Evolutionary conservation across 2,329 filamentous ascomycete genomes (phyloP).

Genomic region (Penicillium oxalicum): DNA sequence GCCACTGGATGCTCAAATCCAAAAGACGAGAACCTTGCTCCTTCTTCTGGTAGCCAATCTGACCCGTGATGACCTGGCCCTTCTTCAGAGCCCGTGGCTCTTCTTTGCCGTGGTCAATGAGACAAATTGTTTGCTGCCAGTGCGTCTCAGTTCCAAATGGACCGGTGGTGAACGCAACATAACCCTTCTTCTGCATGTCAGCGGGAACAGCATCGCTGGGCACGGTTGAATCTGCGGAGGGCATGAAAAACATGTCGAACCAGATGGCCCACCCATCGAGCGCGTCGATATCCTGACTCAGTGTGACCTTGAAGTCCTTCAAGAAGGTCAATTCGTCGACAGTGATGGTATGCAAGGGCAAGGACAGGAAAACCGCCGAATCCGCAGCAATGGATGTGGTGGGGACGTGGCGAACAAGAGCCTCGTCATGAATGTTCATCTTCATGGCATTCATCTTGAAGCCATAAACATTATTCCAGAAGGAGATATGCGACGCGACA

Average conservation of each 20-base stretch:
- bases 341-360: constrained; percentile 69
- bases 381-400: constrained; percentile 49
- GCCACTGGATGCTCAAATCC: constrained; percentile 61
- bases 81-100: constrained; percentile 44
- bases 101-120: constrained; percentile 57
- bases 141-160: constrained; percentile 73
- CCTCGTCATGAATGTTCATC: constrained; percentile 71
- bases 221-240: constrained; percentile 47
- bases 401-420: constrained; percentile 66
- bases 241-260: constrained; percentile 91
- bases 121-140: constrained; percentile 78
- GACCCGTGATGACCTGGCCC: constrained; percentile 57
- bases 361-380: constrained; percentile 61
- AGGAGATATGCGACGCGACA: constrained; percentile 68
- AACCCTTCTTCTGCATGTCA: constrained; percentile 59
- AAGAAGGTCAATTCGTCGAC: constrained; percentile 70
- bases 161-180: constrained; percentile 80
- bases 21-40: constrained; percentile 64
- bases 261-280: constrained; percentile 87
- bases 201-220: constrained; percentile 51
- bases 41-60: constrained; percentile 64
- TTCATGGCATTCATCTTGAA: constrained; percentile 94
- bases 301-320: constrained; percentile 57
- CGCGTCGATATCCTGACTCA: constrained; percentile 57
- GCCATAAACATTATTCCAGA: constrained; percentile 90